Base-by-base conservation (phyloP, 2,329 filamentous ascomycete species). In the Diaporthe ilicicola region DNA sequence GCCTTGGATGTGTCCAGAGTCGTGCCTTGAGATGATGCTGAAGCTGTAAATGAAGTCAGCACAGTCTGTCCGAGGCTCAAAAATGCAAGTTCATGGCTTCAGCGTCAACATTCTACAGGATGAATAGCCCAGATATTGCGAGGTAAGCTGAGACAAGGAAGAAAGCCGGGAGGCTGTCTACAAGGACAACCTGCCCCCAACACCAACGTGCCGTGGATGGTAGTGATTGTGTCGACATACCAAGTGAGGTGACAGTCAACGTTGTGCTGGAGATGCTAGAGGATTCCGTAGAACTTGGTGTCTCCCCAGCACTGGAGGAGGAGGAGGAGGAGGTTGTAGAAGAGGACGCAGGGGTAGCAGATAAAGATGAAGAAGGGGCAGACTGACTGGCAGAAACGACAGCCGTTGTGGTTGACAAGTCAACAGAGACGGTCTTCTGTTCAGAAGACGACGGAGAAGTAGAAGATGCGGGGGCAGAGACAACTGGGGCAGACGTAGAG, bases 361-460 rank as follows among this genome's bases (percentile, higher is more conserved):
- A 17, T 32, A 59, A 72, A 66, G 73, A 71, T 44, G 74, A 71
- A 72, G 75, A 72, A 73, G 75, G 73, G 72, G 73, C 67, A 64
- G 55, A 72, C 71, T 72, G 71, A 72, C 71, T 73, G 71, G 72
- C 73, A 70, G 64, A 71, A 50, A 70, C 71, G 70, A 71, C 74
- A 39, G 62, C 32, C 32, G 32, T 65, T 42, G 66, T 53, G 44
- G 55, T 55, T 34, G 39, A 67, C 69, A 64, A 72, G 70, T 70
- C 72, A 76, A 74, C 56, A 42, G 56, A 34, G 19, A 48, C 42
- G 44, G 27, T 50, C 59, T 13, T 64, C 59, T 64, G 59, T 19
- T 50, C 44, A 71, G 76, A 67, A 72, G 74, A 74, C 55, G 76
- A 77, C 73, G 75, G 56, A 27, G 65, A 67, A 32, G 51, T 46